These are phyloP conservation scores for Tylopilus plumbeoviolaceoides DNA, from an alignment of 768 basidiomycete species.

Conservation along the genomic window DNA sequence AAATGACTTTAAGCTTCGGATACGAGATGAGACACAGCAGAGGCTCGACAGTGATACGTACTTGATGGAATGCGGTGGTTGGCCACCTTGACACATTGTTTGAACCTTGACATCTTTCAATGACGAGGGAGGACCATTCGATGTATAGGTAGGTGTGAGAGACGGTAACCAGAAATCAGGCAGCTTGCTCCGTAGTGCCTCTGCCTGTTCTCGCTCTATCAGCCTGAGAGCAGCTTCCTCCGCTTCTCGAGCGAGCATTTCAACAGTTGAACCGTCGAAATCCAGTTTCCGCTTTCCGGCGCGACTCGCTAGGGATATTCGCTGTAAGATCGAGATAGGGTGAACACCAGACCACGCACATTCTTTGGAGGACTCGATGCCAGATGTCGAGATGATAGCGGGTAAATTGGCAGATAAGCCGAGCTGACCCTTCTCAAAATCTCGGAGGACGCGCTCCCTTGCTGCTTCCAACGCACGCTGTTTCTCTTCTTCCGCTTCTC, in stretches of 20 bases:
- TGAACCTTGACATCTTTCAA: slow-evolving; percentile 80
- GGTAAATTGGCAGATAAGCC: slow-evolving; percentile 50
- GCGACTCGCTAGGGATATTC: slow-evolving; percentile 37
- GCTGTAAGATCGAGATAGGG: neutral
- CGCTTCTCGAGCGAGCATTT: slow-evolving; percentile 69
- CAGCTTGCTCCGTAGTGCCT: slow-evolving; percentile 79
- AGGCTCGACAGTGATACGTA: slow-evolving; percentile 37
- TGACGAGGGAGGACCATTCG: slow-evolving; percentile 57
- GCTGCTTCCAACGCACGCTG: slow-evolving; percentile 67
- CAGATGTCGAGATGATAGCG: slow-evolving; percentile 36
- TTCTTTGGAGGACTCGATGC: slow-evolving; percentile 33
- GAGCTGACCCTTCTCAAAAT: slow-evolving; percentile 87
- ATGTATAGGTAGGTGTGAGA: slow-evolving; percentile 76
- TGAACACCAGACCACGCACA: slow-evolving; percentile 21
- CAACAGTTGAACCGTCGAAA: slow-evolving; percentile 70
- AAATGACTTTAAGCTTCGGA: slow-evolving; percentile 73
- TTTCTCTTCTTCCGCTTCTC: slow-evolving; percentile 79
- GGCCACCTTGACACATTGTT: slow-evolving; percentile 82
- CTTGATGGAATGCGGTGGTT: slow-evolving; percentile 74
- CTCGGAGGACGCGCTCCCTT: slow-evolving; percentile 80
- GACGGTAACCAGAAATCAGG: slow-evolving; percentile 98
- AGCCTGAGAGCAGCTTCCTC: slow-evolving; percentile 82
- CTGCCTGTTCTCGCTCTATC: slow-evolving; percentile 84
- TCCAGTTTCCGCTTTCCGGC: slow-evolving; percentile 83
- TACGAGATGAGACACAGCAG: slow-evolving; percentile 2